Conservation (phyloP, 306 rosid species). For the Vachellia pachyceras region DNA sequence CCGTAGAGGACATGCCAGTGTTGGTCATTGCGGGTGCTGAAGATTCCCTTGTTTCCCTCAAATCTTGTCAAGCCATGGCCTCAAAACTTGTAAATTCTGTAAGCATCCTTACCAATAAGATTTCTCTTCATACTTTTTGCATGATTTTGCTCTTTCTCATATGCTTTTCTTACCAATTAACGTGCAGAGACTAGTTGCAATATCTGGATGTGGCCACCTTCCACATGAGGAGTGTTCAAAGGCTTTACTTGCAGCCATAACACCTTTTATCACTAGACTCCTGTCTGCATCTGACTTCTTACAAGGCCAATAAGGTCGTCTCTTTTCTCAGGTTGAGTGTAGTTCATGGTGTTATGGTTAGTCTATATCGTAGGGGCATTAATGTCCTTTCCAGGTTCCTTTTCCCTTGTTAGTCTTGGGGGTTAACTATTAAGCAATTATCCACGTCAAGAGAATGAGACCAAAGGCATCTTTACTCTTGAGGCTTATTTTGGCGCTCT, state of each 20-base stretch:
- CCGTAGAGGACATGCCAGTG: conserved; percentile 70
- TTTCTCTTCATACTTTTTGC: not conserved
- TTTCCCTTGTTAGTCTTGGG: not conserved
- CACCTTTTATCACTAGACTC: conserved; percentile 78
- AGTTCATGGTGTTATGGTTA: conserved; percentile 40
- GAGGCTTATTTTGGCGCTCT: conserved; percentile 53
- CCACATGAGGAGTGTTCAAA: conserved; percentile 98
- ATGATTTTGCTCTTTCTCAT: not conserved
- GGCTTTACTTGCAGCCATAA: conserved; percentile 84
- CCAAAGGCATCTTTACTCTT: conserved; percentile 51
- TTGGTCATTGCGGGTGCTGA: conserved; percentile 80
- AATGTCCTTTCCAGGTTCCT: not conserved
- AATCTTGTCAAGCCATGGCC: conserved; percentile 85
- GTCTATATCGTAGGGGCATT: conserved; percentile 29
- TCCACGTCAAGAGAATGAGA: conserved; percentile 52
- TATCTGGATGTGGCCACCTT: conserved; percentile 95
- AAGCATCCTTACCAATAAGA: conserved; percentile 33
- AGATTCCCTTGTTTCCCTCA: conserved; percentile 78
- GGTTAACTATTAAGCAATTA: conserved; percentile 15
- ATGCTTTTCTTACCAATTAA: conserved; percentile 30
- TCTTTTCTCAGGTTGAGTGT: conserved; percentile 16
- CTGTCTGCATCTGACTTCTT: conserved; percentile 46
- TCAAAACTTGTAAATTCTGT: conserved; percentile 85
- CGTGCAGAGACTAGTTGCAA: conserved; percentile 81
- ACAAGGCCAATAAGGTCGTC: conserved; percentile 35